Conservation (phyloP, 2,329 filamentous ascomycete genomes). For the Fusarium illudens region DNA sequence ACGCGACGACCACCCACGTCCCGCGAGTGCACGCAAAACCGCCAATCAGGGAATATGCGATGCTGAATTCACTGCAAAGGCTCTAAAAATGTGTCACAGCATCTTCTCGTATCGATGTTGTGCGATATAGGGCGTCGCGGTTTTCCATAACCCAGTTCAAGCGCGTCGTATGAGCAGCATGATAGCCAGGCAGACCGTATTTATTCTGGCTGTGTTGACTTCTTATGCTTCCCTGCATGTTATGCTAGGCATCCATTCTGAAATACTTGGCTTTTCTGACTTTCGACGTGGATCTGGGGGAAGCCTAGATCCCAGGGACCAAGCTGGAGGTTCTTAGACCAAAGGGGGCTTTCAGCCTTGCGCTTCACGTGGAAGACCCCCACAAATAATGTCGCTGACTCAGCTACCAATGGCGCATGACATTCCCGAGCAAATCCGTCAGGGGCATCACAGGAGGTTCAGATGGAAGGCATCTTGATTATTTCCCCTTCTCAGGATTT, state of each 20-base stretch:
- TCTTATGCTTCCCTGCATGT: background rate
- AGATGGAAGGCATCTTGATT: background rate
- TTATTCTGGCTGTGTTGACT: background rate
- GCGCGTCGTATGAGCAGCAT: slow-evolving; percentile 22
- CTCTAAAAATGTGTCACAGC: background rate
- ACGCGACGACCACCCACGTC: slow-evolving; percentile 13
- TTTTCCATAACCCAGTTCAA: background rate
- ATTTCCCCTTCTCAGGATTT: background rate
- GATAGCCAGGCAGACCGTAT: background rate
- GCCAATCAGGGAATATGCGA: background rate
- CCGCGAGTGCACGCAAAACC: background rate
- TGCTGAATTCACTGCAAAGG: background rate
- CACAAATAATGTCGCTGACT: slow-evolving; percentile 40
- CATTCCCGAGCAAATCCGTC: slow-evolving; percentile 5
- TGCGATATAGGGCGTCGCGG: slow-evolving; percentile 27
- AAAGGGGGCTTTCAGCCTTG: slow-evolving; percentile 41
- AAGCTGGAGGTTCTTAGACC: slow-evolving; percentile 31
- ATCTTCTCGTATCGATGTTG: background rate
- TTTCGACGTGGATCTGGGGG: background rate
- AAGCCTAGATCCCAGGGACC: background rate
- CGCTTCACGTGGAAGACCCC: slow-evolving; percentile 43
- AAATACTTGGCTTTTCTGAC: background rate
- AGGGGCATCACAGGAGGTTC: background rate
- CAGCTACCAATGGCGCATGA: slow-evolving; percentile 19
- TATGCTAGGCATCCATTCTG: background rate